phyloP scores from a whole-genome alignment of 2,329 filamentous ascomycete species.

The Paramyrothecium roridum region DNA sequence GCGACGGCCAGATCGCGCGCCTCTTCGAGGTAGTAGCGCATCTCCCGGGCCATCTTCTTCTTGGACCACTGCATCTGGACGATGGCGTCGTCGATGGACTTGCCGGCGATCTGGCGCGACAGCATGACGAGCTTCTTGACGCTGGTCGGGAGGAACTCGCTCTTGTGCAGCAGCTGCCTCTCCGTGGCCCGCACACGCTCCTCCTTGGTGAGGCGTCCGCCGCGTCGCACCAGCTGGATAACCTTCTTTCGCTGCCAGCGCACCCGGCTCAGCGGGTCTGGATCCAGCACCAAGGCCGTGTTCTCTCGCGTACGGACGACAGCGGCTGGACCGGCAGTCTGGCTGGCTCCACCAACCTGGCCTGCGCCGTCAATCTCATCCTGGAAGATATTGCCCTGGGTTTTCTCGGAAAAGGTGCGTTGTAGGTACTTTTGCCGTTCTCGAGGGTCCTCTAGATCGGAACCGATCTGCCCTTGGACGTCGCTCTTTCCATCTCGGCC shows the following conservation, averaged over 20 bases:
- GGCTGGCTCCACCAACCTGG: conserved; percentile 8
- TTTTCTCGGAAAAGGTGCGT: conserved; percentile 35
- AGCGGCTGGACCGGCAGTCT: conserved; percentile 6
- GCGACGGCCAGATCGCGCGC: conserved; percentile 80
- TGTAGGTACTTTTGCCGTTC: conserved; percentile 38
- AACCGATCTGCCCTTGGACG: conserved; percentile 17
- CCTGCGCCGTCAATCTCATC: conserved; percentile 46
- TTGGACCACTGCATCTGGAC: conserved; percentile 92
- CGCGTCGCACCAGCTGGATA: conserved; percentile 67
- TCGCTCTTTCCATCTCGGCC: conserved; percentile 24
- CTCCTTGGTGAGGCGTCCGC: conserved; percentile 50
- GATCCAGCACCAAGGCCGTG: conserved; percentile 67
- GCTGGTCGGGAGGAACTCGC: conserved; percentile 74
- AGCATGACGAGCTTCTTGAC: conserved; percentile 89
- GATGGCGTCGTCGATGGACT: conserved; percentile 91
- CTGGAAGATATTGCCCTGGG: conserved; percentile 61
- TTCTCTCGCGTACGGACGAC: conserved; percentile 34
- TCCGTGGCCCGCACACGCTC: conserved; percentile 66
- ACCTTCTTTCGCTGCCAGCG: conserved; percentile 84
- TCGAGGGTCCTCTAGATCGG: conserved; percentile 38
- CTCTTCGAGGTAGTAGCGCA: conserved; percentile 74
- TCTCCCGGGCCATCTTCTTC: conserved; percentile 85
- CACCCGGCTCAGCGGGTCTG: conserved; percentile 66
- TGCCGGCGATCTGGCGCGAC: conserved; percentile 85
- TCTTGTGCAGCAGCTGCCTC: conserved; percentile 55